A percentile compares a stretch with the other conserved stretches of the same genome.
phyloP scores from a whole-genome alignment of 1,284 basidiomycete species.

The Wolfiporia cocos region DNA sequence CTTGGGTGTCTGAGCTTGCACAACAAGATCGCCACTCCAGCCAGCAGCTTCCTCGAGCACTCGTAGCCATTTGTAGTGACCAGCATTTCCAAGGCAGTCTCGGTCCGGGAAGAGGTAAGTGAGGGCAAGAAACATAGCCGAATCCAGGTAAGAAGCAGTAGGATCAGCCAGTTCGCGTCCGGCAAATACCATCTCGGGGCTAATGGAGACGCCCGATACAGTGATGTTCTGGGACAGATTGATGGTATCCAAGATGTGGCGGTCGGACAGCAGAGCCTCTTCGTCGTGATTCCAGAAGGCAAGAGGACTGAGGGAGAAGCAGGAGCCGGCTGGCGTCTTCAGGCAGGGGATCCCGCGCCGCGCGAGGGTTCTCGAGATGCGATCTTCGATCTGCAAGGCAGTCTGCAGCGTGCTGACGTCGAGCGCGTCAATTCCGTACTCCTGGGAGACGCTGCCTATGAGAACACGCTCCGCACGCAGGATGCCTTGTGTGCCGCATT shows the following conservation, averaged over 20 bases:
- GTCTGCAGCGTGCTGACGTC: slow-evolving; percentile 55
- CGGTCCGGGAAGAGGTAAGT: slow-evolving; percentile 75
- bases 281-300: slow-evolving; percentile 69
- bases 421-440: slow-evolving; percentile 47
- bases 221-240: slow-evolving; percentile 45
- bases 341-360: slow-evolving; percentile 44
- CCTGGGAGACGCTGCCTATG: slow-evolving; percentile 48
- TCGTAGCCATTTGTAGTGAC: slow-evolving; percentile 60
- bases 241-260: slow-evolving; percentile 52
- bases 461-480: slow-evolving; percentile 76
- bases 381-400: slow-evolving; percentile 56
- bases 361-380: slow-evolving; percentile 42
- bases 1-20: slow-evolving; percentile 50
- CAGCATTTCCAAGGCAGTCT: slow-evolving; percentile 56
- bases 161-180: slow-evolving; percentile 53
- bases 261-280: slow-evolving; percentile 43
- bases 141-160: slow-evolving; percentile 45
- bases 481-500: slow-evolving; percentile 68
- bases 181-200: slow-evolving; percentile 72
- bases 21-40: slow-evolving; percentile 35
- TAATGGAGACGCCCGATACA: slow-evolving; percentile 53
- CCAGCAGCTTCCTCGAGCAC: slow-evolving; percentile 44
- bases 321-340: slow-evolving; percentile 40
- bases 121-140: slow-evolving; percentile 64
- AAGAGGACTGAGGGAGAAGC: slow-evolving; percentile 67